Evolutionary conservation across 2,329 filamentous ascomycete genomes (phyloP), one percentile per base, ranked within the genome.

Genomic region (Apiospora arundinis): DNA sequence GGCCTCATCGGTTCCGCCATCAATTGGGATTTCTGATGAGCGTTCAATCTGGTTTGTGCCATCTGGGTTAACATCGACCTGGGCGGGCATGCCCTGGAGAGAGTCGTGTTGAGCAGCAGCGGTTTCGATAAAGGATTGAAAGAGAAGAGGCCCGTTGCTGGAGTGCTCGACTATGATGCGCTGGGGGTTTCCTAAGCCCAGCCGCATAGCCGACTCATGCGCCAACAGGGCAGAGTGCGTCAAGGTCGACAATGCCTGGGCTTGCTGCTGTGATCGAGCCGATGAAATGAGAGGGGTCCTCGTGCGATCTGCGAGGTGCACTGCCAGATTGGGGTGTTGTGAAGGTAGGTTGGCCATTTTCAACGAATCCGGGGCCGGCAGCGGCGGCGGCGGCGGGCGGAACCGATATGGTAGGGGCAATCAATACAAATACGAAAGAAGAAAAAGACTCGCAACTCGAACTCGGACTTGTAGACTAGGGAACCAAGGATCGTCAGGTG

Each of bases 121-220:
- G 12, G 74, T 44, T 71, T 70, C 75, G 11, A 79, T 49, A 73
- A 76, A 78, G 12, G 77, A 74, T 21, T 78, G 79, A 4, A 83
- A 73, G 6, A 83, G 69, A 5, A 83, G 70, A 8, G 82, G 80
- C 0, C 82, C 83, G 4, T 75, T 72, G 67, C 74, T 76, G 0
- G 46, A 81, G 77, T 88, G 87, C 77, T 91, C 89, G 77, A 91
- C 85, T 79, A 91, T 87, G 73, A 91, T 84, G 78, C 89, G 87
- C 76, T 87, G 83, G 2, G 88, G 87, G 8, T 78, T 76, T 74
- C 89, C 89, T 60, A 89, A 83, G 66, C 84, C 85, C 8, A 90
- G 83, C 68, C 88, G 86, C 45, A 82, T 81, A 6, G 87, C 86
- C 67, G 88, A 82, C 65, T 88, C 85, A 76, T 88, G 86, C 16